Percentiles rank a stretch among this genome's conserved stretches.
phyloP scores from a whole-genome alignment of 2,329 filamentous ascomycete genomes.

The Cladosporium colombiae region DNA sequence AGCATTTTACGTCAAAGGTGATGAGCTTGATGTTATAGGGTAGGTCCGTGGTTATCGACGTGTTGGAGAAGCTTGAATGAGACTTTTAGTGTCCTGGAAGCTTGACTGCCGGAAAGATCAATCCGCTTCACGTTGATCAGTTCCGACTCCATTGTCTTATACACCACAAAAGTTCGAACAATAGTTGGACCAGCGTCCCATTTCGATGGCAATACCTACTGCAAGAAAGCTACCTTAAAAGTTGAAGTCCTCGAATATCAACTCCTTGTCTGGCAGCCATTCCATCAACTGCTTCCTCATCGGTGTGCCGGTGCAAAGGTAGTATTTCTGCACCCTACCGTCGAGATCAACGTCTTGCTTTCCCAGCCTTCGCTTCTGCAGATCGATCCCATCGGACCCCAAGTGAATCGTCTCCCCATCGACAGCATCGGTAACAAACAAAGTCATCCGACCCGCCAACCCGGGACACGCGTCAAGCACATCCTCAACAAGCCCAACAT shows the following conservation, averaged over 20 bases:
- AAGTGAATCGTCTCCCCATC: constrained; percentile 27
- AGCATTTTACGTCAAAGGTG: neutral
- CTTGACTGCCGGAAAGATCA: neutral
- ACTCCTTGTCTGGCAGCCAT: constrained; percentile 51
- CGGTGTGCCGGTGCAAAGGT: constrained; percentile 57
- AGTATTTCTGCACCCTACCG: constrained; percentile 52
- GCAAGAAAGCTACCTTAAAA: constrained; percentile 27
- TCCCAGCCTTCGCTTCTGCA: constrained; percentile 50
- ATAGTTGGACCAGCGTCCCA: no score
- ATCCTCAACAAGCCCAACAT: constrained; percentile 64
- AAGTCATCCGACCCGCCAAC: constrained; percentile 53
- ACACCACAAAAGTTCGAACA: no score
- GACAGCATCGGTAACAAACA: constrained; percentile 63
- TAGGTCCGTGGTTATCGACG: neutral
- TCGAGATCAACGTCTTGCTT: constrained; percentile 47
- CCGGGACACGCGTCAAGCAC: constrained; percentile 55
- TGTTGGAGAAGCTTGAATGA: neutral
- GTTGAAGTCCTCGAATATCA: constrained; percentile 56
- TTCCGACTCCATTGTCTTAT: no score
- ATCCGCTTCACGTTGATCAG: no score
- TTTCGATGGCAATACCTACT: neutral
- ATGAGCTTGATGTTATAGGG: neutral
- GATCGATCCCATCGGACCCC: constrained; percentile 29
- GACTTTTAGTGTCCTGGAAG: neutral
- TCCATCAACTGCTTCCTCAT: constrained; percentile 52